A percentile compares a stretch with the other conserved stretches of the same genome.
Conservation (phyloP, 2,329 filamentous ascomycete genomes). For the Sporothrix brasiliensis region DNA sequence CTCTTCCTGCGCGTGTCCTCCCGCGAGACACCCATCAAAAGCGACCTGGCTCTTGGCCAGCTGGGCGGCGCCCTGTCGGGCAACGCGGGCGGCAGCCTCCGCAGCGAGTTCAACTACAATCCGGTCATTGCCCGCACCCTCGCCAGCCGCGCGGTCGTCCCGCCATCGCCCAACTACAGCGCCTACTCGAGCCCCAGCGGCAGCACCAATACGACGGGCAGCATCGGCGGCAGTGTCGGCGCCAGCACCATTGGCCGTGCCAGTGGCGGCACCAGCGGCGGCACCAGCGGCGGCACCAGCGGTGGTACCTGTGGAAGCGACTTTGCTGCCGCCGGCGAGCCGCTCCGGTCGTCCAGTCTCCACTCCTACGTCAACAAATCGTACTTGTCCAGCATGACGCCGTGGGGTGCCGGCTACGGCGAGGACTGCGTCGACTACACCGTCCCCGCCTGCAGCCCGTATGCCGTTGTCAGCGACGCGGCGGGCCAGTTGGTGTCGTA, state of each 20-base stretch:
- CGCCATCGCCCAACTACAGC: not conserved
- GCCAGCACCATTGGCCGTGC: too few species aligned
- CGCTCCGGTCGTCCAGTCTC: constrained; percentile 18
- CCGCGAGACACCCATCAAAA: constrained; percentile 29
- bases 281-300: too few species aligned
- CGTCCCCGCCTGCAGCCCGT: constrained; percentile 20
- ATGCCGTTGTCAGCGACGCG: constrained; percentile 6
- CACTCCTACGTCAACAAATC: constrained; percentile 28
- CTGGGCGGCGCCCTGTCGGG: not conserved
- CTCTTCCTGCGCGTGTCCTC: constrained; percentile 69
- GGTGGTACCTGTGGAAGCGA: not conserved
- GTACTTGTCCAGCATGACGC: constrained; percentile 19
- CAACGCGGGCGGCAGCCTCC: not conserved
- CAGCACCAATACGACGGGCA: too few species aligned
- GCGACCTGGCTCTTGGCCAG: not conserved
- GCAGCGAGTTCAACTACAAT: constrained; percentile 31
- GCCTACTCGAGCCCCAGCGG: not conserved
- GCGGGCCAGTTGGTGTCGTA: constrained; percentile 18
- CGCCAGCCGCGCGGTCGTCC: constrained; percentile 20
- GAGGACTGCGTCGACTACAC: constrained; percentile 28
- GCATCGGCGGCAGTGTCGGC: too few species aligned
- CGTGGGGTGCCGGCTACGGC: constrained; percentile 20
- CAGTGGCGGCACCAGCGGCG: too few species aligned
- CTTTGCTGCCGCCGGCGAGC: not conserved
- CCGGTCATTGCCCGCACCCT: constrained; percentile 20